Conservation (phyloP, 2,329 filamentous ascomycete species). For the Colletotrichum limetticola region DNA sequence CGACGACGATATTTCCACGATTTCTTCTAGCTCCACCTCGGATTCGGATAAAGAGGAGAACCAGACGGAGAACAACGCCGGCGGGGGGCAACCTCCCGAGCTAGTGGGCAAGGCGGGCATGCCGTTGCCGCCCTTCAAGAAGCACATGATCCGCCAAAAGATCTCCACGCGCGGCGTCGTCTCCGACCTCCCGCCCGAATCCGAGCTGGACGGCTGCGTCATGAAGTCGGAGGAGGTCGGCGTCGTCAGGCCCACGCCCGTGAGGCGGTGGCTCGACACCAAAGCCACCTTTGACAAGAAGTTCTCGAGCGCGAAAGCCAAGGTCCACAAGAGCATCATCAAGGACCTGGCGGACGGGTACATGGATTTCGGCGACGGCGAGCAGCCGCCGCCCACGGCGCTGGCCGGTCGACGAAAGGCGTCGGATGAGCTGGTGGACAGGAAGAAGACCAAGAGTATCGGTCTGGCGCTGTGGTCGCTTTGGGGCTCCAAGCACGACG, state of each 20-base stretch:
- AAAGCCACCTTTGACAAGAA: constrained; percentile 78
- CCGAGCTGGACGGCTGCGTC: constrained; percentile 73
- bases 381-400: constrained; percentile 85
- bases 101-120: constrained; percentile 89
- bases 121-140: constrained; percentile 79
- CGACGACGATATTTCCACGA: constrained; percentile 80
- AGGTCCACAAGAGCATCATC: constrained; percentile 78
- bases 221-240: constrained; percentile 76
- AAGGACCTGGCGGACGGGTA: constrained; percentile 80
- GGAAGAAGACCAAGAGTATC: constrained; percentile 73
- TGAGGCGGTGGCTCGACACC: constrained; percentile 84
- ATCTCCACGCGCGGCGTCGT: constrained; percentile 83
- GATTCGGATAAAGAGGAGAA: constrained; percentile 47
- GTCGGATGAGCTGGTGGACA: constrained; percentile 57
- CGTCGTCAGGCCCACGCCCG: constrained; percentile 81
- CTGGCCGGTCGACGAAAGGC: constrained; percentile 76
- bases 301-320: constrained; percentile 75
- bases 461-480: constrained; percentile 85
- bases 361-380: constrained; percentile 74
- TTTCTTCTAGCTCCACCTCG: constrained; percentile 72
- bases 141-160: constrained; percentile 92
- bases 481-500: constrained; percentile 91
- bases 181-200: constrained; percentile 71
- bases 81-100: constrained; percentile 21
- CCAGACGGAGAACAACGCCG: constrained; percentile 34